Evolutionary conservation across 2,329 filamentous ascomycete genomes (phyloP), one percentile per base, ranked within the genome.

Genomic region (Botrytis squamosa): DNA sequence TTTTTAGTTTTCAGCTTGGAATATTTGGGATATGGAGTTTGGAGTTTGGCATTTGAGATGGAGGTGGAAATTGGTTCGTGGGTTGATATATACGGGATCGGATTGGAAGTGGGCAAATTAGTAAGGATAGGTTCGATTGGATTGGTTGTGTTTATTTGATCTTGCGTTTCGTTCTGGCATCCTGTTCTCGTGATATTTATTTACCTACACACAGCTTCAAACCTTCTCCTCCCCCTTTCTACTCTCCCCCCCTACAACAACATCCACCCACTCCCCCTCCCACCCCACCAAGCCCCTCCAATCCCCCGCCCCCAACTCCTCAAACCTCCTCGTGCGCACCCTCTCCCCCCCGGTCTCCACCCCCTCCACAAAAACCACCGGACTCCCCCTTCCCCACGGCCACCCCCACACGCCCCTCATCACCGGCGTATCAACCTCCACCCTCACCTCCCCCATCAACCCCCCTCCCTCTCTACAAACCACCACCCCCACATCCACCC

Each of bases 331-430:
- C 73, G 52, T 74, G 74, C 42, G 73, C 4, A 70, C 57, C 73
- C 7, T 65, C 72, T 42, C 73, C 68, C 20, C 49, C 64, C 14
- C 83, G 81, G 72, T 71, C 36, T 70, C 64, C 7, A 77, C 71
- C 3, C 63, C 74, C 2, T 74, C 75, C 20, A 73, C 49, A 68
- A 77, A 77, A 14, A 65, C 40, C 29, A 74, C 76, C 6, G 76
- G 75, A 18, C 60, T 69, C 33, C 65, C 74, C 70, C 69, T 77
- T 40, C 62, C 73, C 76, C 75, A 77, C 22, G 76, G 76, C 66
- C 67, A 73, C 10, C 75, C 74, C 38, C 75, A 72, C 8, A 73
- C 49, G 0, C 76, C 75, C 49, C 73, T 76, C 25, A 71, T 42
- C n/a, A 77, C 44, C 14, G 76, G 75, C 44, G 74, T 77, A 73